A percentile compares a stretch with the other conserved stretches of the same genome.
Evolutionary conservation across 2,329 filamentous ascomycete genomes (phyloP).

Genomic region (Dactylellina leptospora): DNA sequence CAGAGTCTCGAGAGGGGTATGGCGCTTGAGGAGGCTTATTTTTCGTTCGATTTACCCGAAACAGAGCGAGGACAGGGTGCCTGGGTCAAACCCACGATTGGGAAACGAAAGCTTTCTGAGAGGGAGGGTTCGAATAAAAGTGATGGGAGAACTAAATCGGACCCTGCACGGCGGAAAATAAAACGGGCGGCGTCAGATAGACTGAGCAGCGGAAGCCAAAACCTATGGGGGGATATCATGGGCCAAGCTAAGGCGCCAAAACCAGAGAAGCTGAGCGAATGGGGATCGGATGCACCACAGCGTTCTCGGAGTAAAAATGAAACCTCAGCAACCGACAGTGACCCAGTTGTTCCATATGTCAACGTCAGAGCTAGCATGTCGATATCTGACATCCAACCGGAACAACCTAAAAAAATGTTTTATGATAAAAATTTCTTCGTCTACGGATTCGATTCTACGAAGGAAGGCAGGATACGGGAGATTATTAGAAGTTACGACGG

Average conservation of each 20-base stretch:
- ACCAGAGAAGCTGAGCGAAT: conserved; percentile 55
- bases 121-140: conserved; percentile 59
- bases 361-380: conserved; percentile 43
- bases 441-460: conserved; percentile 62
- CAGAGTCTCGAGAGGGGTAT: conserved; percentile 86
- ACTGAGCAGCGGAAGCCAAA: conserved; percentile 78
- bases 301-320: conserved; percentile 40
- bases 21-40: conserved; percentile 86
- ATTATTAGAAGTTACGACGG: conserved; percentile 60
- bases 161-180: conserved; percentile 76
- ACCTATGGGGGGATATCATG: conserved; percentile 90
- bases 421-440: conserved; percentile 61
- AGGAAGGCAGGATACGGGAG: conserved; percentile 56
- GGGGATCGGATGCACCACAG: conserved; percentile 53
- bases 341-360: conserved; percentile 56
- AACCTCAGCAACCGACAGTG: conserved; percentile 56
- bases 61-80: conserved; percentile 75
- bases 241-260: conserved; percentile 60
- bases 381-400: conserved; percentile 42
- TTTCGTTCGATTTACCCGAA: conserved; percentile 74
- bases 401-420: conserved; percentile 60
- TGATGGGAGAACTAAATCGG: conserved; percentile 41
- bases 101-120: conserved; percentile 66
- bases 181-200: conserved; percentile 87
- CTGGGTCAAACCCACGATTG: conserved; percentile 66